These are phyloP conservation scores for Ambispora gerdemannii DNA, from an alignment of 192 early-diverging fungal species.

Conservation along the genomic window DNA sequence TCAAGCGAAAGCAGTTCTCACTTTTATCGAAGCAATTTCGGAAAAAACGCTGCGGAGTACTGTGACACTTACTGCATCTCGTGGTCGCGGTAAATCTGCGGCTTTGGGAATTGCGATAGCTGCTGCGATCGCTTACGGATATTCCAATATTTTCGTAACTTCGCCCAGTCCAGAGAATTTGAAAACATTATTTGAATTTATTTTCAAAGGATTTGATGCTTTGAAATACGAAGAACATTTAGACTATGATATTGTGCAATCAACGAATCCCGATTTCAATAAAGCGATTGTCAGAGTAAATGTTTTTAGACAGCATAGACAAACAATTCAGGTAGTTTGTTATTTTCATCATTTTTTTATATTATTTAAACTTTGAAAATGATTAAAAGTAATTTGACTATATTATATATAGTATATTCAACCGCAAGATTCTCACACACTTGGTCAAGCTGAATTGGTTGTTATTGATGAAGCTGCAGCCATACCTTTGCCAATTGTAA, in stretches of 20 bases:
- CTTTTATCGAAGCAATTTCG: slow-evolving; percentile 93
- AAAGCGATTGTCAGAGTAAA: slow-evolving; percentile 96
- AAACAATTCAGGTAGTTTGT: slow-evolving; percentile 80
- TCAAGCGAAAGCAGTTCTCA: slow-evolving; percentile 95
- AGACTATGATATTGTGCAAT: slow-evolving; percentile 99
- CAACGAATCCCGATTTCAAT: slow-evolving; percentile 92
- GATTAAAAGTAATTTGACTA: background rate
- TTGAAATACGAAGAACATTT: slow-evolving; percentile 98
- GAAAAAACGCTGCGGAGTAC: slow-evolving; percentile 92
- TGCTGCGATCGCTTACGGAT: slow-evolving; percentile 95
- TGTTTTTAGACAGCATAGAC: slow-evolving; percentile 92
- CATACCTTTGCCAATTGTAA: slow-evolving; percentile 92
- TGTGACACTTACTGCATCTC: slow-evolving; percentile 88
- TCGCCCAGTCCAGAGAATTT: slow-evolving; percentile 97
- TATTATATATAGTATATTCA: slow-evolving; percentile 83
- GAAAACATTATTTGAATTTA: slow-evolving; percentile 96
- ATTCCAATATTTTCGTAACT: slow-evolving; percentile 99
- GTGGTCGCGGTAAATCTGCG: slow-evolving; percentile 98
- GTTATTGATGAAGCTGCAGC: slow-evolving; percentile 99
- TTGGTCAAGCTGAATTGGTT: slow-evolving; percentile 95
- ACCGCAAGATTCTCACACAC: slow-evolving; percentile 87
- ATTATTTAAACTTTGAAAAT: background rate
- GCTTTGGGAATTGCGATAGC: slow-evolving; percentile 92
- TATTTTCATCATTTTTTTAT: slow-evolving; percentile 19
- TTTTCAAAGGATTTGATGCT: slow-evolving; percentile 97